These are phyloP conservation scores for Russula sp. DNA, from an alignment of 768 basidiomycete genomes.

Conservation along the genomic window DNA sequence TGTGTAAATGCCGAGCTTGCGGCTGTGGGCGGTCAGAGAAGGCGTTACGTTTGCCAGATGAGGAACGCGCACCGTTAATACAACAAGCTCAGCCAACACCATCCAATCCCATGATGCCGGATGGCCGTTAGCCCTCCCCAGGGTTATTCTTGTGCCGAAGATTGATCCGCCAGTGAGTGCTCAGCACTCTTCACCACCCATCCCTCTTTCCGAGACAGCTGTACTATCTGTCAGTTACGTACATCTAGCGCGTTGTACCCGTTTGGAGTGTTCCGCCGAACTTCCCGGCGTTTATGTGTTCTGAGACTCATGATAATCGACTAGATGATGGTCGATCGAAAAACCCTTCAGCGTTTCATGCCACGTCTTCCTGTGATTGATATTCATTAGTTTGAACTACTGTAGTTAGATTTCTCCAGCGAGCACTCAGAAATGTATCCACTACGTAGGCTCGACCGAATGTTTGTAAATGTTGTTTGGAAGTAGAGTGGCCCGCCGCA, in stretches of 20 bases:
- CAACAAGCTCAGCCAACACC: constrained; percentile 4
- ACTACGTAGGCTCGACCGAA: too few relatives aligned
- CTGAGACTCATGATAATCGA: too few relatives aligned
- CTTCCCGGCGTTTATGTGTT: background rate
- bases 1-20: constrained; percentile 2
- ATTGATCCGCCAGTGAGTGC: background rate
- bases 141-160: too few relatives aligned
- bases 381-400: too few relatives aligned
- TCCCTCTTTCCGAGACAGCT: background rate
- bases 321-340: too few relatives aligned
- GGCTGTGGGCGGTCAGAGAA: background rate
- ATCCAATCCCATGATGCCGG: background rate
- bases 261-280: too few relatives aligned
- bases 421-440: too few relatives aligned
- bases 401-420: too few relatives aligned
- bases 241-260: background rate
- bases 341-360: too few relatives aligned
- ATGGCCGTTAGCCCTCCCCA: background rate
- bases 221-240: background rate
- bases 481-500: too few relatives aligned
- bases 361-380: too few relatives aligned
- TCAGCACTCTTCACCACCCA: background rate
- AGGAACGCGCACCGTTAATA: constrained; percentile 15
- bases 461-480: too few relatives aligned
- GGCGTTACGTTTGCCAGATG: background rate